A percentile compares a stretch with the other conserved stretches of the same genome.
phyloP scores from a whole-genome alignment of 1,284 basidiomycete species.

The Coniferiporia weirii region DNA sequence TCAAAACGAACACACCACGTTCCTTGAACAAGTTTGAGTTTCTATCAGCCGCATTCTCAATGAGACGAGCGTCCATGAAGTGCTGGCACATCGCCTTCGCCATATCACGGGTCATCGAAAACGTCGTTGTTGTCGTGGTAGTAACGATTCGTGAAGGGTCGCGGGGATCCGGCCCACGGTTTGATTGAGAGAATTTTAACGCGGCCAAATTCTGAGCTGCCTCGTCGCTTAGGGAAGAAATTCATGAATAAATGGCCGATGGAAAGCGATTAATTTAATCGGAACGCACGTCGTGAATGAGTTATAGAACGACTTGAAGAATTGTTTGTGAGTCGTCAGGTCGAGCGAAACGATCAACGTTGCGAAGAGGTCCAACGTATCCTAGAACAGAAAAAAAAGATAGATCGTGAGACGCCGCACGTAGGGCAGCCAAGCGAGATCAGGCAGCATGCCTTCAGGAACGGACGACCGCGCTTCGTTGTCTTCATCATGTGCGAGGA shows the following conservation, averaged over 20 bases:
- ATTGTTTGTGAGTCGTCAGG: slow-evolving; percentile 86
- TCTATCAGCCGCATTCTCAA: slow-evolving; percentile 94
- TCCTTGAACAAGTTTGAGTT: slow-evolving; percentile 92
- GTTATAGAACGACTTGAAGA: slow-evolving; percentile 92
- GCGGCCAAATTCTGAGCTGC: slow-evolving; percentile 91
- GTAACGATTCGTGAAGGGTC: slow-evolving; percentile 96
- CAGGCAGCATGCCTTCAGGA: slow-evolving; percentile 65
- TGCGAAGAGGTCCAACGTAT: slow-evolving; percentile 96
- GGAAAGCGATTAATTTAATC: slow-evolving; percentile 14
- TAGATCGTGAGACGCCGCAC: slow-evolving; percentile 20
- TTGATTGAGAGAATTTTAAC: slow-evolving; percentile 98
- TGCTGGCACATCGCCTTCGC: slow-evolving; percentile 99
- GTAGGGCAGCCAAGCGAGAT: not conserved
- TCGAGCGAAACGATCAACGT: slow-evolving; percentile 94
- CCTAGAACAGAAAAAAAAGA: slow-evolving; percentile 43
- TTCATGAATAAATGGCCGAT: slow-evolving; percentile 19
- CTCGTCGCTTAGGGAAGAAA: slow-evolving; percentile 65
- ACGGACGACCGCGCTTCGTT: slow-evolving; percentile 90
- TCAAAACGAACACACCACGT: slow-evolving; percentile 91
- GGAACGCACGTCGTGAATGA: slow-evolving; percentile 88
- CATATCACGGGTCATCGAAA: slow-evolving; percentile 99
- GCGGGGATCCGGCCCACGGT: slow-evolving; percentile 95
- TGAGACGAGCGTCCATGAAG: slow-evolving; percentile 97
- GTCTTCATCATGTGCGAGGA: slow-evolving; percentile 96
- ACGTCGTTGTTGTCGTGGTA: slow-evolving; percentile 98